Conservation (phyloP, 2,329 filamentous ascomycete genomes). For the Cytospora schulzeri region DNA sequence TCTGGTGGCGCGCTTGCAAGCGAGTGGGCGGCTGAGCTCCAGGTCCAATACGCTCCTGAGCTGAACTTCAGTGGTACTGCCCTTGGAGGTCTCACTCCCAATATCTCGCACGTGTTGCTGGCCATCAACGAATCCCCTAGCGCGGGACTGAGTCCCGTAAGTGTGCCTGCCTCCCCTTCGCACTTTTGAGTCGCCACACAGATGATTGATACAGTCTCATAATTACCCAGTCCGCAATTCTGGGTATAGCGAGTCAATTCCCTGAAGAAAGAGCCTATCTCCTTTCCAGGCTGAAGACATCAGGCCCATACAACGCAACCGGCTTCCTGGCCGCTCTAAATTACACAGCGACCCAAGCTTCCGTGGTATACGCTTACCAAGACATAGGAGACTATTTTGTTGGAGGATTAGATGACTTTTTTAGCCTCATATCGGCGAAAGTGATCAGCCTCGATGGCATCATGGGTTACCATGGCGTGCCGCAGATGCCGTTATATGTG, state of each 20-base stretch:
- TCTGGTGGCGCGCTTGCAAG: constrained; percentile 56
- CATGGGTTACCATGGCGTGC: constrained; percentile 41
- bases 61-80: constrained; percentile 51
- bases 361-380: constrained; percentile 29
- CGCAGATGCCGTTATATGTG: constrained; percentile 50
- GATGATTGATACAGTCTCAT: no score
- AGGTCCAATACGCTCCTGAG: constrained; percentile 55
- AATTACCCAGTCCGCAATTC: constrained; percentile 1
- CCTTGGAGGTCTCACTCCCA: constrained; percentile 50
- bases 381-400: constrained; percentile 37
- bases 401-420: constrained; percentile 30
- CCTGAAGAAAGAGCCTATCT: constrained; percentile 36
- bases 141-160: constrained; percentile 16
- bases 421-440: constrained; percentile 30
- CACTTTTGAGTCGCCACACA: constrained; percentile 27
- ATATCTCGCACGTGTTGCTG: constrained; percentile 41
- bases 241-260: constrained; percentile 40
- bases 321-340: constrained; percentile 31
- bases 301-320: constrained; percentile 31
- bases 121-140: constrained; percentile 35
- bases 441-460: constrained; percentile 37
- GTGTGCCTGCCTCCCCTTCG: not conserved
- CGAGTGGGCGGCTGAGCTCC: constrained; percentile 55
- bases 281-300: constrained; percentile 28
- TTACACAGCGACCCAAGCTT: constrained; percentile 26